A percentile compares a stretch with the other conserved stretches of the same genome.
Conservation (phyloP, 176 grass and related monocot genomes). For the Poa pratensis region DNA sequence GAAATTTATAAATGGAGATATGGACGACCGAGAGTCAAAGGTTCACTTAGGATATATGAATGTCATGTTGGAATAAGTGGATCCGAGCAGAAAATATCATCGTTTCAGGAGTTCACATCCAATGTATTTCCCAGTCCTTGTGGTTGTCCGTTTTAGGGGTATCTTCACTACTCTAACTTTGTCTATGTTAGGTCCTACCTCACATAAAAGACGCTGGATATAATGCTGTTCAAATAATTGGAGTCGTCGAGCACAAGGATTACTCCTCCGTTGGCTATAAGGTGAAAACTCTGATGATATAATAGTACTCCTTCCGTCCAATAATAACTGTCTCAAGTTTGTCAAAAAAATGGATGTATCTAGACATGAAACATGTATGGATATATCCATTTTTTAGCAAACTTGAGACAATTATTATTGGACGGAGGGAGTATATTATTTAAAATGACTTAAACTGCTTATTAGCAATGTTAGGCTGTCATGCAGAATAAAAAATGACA, state of each 20-base stretch:
- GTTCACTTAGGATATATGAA: conserved; percentile 93
- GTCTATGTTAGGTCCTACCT: conserved; percentile 64
- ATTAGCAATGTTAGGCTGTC: conserved; percentile 2
- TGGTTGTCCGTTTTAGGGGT: conserved; percentile 17
- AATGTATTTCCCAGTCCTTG: conserved; percentile 49
- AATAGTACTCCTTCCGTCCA: too few relatives aligned
- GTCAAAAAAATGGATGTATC: too few relatives aligned
- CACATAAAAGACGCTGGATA: conserved; percentile 90
- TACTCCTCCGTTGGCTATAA: conserved; percentile 96
- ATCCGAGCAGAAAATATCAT: conserved; percentile 73
- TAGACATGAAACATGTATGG: too few relatives aligned
- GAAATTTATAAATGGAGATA: conserved; percentile 87
- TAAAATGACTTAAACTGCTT: neutral
- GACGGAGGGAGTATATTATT: too few relatives aligned
- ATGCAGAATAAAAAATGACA: conserved; percentile 25
- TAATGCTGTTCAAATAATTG: conserved; percentile 91
- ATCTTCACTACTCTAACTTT: conserved; percentile 36
- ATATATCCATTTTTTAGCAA: too few relatives aligned
- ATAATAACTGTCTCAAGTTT: too few relatives aligned
- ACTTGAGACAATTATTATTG: too few relatives aligned
- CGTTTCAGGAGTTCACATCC: conserved; percentile 91
- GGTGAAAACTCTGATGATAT: conserved; percentile 48
- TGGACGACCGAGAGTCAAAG: conserved; percentile 68
- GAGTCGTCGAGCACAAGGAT: conserved; percentile 85
- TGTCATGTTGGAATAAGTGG: conserved; percentile 96